Evolutionary conservation across 306 rosid species (phyloP).

Genomic region (Ceratonia siliqua): DNA sequence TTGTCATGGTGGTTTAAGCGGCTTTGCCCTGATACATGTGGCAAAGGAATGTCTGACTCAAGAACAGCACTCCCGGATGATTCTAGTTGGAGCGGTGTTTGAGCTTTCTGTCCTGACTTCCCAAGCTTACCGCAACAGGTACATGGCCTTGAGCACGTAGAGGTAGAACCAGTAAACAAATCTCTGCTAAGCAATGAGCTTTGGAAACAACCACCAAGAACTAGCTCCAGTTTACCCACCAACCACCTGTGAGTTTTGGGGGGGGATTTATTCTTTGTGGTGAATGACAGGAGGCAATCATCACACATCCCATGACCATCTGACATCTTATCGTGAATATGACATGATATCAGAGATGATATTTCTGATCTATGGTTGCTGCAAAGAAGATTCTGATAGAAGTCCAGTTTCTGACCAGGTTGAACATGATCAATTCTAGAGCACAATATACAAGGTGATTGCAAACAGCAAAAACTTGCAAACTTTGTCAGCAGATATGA

Average conservation of each 20-base stretch:
- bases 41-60: conserved; percentile 60
- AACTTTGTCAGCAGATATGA: conserved; percentile 65
- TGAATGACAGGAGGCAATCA: conserved; percentile 58
- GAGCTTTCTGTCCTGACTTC: conserved; percentile 46
- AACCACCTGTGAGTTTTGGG: conserved; percentile 47
- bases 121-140: conserved; percentile 57
- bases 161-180: conserved; percentile 37
- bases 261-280: conserved; percentile 34
- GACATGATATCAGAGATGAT: conserved; percentile 60
- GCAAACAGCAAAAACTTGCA: conserved; percentile 69
- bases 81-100: conserved; percentile 40
- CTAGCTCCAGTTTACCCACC: conserved; percentile 51
- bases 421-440: conserved; percentile 73
- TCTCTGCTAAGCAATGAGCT: conserved; percentile 37
- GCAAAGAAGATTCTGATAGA: conserved; percentile 63
- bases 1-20: conserved; percentile 42
- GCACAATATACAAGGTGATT: conserved; percentile 81
- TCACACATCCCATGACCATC: conserved; percentile 67
- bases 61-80: conserved; percentile 40
- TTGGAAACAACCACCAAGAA: conserved; percentile 42
- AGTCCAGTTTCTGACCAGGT: conserved; percentile 44
- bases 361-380: conserved; percentile 63
- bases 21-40: conserved; percentile 48
- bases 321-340: conserved; percentile 52
- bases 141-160: conserved; percentile 46